phyloP scores from a whole-genome alignment of 768 basidiomycete species.

The Tricholoma hemisulphureum region DNA sequence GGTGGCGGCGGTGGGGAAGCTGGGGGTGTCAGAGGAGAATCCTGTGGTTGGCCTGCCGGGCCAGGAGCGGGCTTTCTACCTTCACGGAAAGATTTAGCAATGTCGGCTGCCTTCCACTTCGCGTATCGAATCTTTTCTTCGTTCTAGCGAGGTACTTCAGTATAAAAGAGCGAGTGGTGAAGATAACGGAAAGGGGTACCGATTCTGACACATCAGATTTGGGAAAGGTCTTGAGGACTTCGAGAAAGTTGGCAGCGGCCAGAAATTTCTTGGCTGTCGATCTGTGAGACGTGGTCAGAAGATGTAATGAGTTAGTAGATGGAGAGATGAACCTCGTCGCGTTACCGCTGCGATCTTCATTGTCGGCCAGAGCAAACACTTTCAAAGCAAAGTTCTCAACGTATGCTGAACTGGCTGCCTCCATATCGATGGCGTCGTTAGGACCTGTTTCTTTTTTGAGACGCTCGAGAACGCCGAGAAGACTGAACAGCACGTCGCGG shows the following conservation, averaged over 20 bases:
- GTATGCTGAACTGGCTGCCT: slow-evolving; percentile 81
- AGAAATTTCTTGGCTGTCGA: slow-evolving; percentile 93
- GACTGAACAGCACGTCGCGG: slow-evolving; percentile 64
- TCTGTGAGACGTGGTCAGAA: slow-evolving; percentile 40
- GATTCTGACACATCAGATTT: slow-evolving; percentile 55
- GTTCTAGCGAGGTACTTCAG: slow-evolving; percentile 43
- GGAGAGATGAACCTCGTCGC: slow-evolving; percentile 61
- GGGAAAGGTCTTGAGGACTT: slow-evolving; percentile 78
- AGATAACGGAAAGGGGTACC: slow-evolving; percentile 38
- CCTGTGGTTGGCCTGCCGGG: slow-evolving; percentile 50
- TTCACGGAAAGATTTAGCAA: slow-evolving; percentile 93
- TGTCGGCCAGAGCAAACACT: slow-evolving; percentile 87
- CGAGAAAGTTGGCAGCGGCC: slow-evolving; percentile 92
- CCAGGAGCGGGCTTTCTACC: slow-evolving; percentile 82
- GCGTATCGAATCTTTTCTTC: slow-evolving; percentile 90
- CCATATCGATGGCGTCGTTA: slow-evolving; percentile 80
- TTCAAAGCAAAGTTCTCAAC: slow-evolving; percentile 93
- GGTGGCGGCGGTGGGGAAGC: slow-evolving; percentile 6
- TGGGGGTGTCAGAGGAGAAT: slow-evolving; percentile 14
- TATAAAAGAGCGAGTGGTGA: neutral
- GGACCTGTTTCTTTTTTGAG: slow-evolving; percentile 74
- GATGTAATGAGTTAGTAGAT: slow-evolving; percentile 1
- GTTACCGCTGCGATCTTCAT: slow-evolving; percentile 79
- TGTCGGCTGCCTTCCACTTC: slow-evolving; percentile 97
- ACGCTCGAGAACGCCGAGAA: slow-evolving; percentile 76